Base-by-base conservation (phyloP, 2,329 filamentous ascomycete genomes). In the Xylariaceae sp. region DNA sequence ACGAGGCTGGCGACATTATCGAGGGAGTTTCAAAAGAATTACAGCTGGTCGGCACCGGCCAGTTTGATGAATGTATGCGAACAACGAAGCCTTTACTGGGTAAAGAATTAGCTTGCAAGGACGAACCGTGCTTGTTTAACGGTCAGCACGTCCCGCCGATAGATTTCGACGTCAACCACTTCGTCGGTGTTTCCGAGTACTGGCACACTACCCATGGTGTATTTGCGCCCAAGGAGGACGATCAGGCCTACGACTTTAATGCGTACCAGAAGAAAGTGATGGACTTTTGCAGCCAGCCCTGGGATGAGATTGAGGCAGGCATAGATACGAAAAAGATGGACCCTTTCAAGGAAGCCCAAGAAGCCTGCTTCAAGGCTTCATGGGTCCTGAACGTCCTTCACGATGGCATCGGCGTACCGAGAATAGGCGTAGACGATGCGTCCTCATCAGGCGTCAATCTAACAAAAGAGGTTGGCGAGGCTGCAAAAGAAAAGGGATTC, bases 141-240 rank as follows among this genome's bases (percentile, higher is more conserved):
- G 92, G 94, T 0, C 86, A 93, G 64, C 92, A 97, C 71, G 92
- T 94, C 1, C 94, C 94, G 1, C 90, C 91, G 2, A 97, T 99
- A 64, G 94, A 99, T 72, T 99, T 97, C 70, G 88, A 94, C 63
- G 87, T 97, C 41, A 99, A 99, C 68, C 95, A 97, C 73, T 99
- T 99, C 69, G 88, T 99, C 34, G 94, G 94, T 9, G 93, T 99
- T 2, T 97, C 93, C 0, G 94, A 99, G 72, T 99, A 96, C 75
- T 99, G 94, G 93, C 94, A 99, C 73, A 96, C 93, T 0, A 99
- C 94, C 0, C 94, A 99, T 68, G 92, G 94, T 57, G 88, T 97
- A 1, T 97, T 99, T 67, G 86, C 85, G 3, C 86, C 90, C 64
- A 82, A 84, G 62, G 88, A 89, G 65, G 89, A 92, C 66, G 88